Evolutionary conservation across 2,329 filamentous ascomycete species (phyloP).

Genomic region (Fusarium coffeatum): DNA sequence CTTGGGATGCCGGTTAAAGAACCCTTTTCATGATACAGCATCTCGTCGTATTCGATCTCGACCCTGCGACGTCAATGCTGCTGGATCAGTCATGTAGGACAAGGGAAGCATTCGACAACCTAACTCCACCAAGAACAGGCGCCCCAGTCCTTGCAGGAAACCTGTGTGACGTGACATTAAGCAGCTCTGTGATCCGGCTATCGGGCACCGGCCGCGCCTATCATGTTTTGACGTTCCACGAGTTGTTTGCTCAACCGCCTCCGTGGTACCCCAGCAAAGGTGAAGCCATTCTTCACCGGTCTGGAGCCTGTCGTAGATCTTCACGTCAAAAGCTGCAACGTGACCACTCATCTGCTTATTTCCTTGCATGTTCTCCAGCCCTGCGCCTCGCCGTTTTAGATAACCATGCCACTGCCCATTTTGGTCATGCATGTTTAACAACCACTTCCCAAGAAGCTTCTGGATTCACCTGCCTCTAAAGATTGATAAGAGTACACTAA

Average conservation of each 20-base stretch:
- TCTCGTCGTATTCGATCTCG: constrained; percentile 2
- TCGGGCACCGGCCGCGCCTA: constrained; percentile 31
- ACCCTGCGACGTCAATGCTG: constrained; percentile 20
- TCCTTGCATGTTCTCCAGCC: constrained; percentile 27
- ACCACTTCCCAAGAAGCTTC: neutral
- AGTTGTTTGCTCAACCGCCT: constrained; percentile 30
- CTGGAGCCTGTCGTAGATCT: constrained; percentile 40
- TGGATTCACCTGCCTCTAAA: neutral
- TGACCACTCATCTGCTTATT: constrained; percentile 24
- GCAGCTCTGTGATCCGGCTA: constrained; percentile 26
- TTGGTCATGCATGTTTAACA: constrained; percentile 10
- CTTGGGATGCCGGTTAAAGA: constrained; percentile 1
- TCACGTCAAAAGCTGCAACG: constrained; percentile 33
- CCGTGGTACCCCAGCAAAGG: constrained; percentile 34
- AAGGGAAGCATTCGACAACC: constrained; percentile 35
- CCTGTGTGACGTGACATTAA: constrained; percentile 24
- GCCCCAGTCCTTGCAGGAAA: constrained; percentile 14
- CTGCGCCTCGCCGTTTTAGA: constrained; percentile 35
- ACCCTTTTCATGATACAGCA: constrained; percentile 29
- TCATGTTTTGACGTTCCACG: constrained; percentile 18
- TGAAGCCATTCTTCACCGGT: constrained; percentile 44
- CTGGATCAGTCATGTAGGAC: constrained; percentile 39
- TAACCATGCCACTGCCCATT: constrained; percentile 15
- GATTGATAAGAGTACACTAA: neutral
- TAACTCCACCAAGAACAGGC: constrained; percentile 17